Evolutionary conservation across 306 rosid species (phyloP).

Genomic region (Hylodesmum podocarpum): DNA sequence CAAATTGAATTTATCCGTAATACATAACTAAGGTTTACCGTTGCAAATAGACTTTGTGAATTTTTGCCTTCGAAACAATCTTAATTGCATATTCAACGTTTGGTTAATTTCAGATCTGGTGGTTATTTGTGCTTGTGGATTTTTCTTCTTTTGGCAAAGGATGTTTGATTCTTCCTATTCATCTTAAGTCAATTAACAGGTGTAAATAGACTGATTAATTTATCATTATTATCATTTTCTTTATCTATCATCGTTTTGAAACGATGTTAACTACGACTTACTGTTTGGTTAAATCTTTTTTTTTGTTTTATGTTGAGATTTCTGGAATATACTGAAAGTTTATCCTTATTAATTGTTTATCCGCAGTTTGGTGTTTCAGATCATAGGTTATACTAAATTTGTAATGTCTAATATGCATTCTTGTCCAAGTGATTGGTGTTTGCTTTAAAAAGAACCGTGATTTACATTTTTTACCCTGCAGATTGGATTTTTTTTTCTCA

Average conservation of each 20-base stretch:
- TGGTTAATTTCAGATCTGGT: constrained; percentile 31
- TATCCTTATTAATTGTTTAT: constrained; percentile 1
- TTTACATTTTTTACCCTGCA: not conserved
- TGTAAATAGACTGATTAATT: not conserved
- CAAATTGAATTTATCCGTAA: not conserved
- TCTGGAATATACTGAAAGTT: not conserved
- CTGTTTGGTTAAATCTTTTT: not conserved
- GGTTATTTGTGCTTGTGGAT: constrained; percentile 4
- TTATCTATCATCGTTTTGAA: not conserved
- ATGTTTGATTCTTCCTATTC: not conserved
- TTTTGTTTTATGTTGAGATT: not conserved
- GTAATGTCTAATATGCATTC: not conserved
- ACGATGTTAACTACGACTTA: not conserved
- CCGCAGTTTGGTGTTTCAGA: not conserved
- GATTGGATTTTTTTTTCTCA: not conserved
- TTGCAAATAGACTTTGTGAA: not conserved
- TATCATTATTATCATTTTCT: not conserved
- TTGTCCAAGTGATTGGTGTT: constrained; percentile 14
- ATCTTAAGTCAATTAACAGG: not conserved
- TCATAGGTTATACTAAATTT: not conserved
- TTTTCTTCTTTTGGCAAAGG: not conserved
- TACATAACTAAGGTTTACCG: not conserved
- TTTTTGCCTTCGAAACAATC: not conserved
- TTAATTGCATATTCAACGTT: not conserved
- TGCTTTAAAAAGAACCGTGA: not conserved